Evolutionary conservation across 768 basidiomycete genomes (phyloP).

Genomic region (Boletus vermiculosoides): DNA sequence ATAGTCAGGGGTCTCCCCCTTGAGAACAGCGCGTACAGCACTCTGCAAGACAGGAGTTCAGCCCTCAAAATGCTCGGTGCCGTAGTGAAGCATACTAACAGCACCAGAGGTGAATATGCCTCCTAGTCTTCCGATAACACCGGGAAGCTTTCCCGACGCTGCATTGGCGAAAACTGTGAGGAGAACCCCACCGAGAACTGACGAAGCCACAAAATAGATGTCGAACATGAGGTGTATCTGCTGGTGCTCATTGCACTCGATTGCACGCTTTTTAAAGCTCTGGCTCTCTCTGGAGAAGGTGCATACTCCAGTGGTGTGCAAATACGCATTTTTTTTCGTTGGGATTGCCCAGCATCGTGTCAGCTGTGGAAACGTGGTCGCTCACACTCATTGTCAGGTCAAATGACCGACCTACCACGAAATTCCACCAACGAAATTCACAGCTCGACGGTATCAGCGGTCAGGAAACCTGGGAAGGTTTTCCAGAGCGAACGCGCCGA

Average conservation of each 20-base stretch:
- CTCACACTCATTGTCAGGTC: not conserved
- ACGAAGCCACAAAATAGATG: slow-evolving; percentile 10
- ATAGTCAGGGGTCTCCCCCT: not conserved
- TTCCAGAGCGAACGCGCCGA: not conserved
- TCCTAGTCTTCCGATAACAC: slow-evolving; percentile 6
- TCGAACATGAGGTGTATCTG: slow-evolving; percentile 10
- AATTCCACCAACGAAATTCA: not conserved
- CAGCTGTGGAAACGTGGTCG: not conserved
- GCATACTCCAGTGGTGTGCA: not conserved
- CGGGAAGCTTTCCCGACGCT: slow-evolving; percentile 9
- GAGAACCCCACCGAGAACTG: slow-evolving; percentile 17
- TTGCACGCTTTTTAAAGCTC: slow-evolving; percentile 1
- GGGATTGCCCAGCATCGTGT: not conserved
- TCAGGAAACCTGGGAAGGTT: not conserved
- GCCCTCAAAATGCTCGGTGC: not conserved
- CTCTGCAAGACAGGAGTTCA: slow-evolving; percentile 2
- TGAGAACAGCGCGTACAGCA: not conserved
- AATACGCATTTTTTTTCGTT: no score
- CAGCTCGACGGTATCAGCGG: not conserved
- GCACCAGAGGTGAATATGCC: not conserved
- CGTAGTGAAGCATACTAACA: slow-evolving; percentile 5
- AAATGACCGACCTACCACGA: not conserved
- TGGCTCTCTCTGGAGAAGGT: not conserved
- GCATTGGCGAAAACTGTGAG: slow-evolving; percentile 14
- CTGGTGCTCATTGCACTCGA: not conserved